phyloP scores from a whole-genome alignment of 225 moss, liverwort and hornwort species.

The Anthoceros angustus region DNA sequence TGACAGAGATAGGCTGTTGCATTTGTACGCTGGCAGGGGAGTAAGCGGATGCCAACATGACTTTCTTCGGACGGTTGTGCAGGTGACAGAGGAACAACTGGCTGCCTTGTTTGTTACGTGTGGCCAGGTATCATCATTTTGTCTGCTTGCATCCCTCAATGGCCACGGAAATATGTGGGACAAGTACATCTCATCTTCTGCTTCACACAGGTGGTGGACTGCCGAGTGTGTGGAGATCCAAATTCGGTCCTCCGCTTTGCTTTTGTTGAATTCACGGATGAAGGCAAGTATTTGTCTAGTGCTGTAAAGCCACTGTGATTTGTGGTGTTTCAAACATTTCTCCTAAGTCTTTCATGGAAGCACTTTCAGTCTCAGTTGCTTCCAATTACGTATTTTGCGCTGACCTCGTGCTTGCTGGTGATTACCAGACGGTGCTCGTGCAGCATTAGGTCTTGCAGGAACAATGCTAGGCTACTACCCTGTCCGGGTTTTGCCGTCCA shows the following conservation, averaged over 20 bases:
- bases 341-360: too few species aligned
- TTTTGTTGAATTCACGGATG: slow-evolving; percentile 94
- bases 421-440: slow-evolving; percentile 55
- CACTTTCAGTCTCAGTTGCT: too few species aligned
- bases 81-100: slow-evolving; percentile 96
- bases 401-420: background rate
- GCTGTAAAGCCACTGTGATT: background rate
- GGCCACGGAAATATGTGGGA: background rate
- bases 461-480: slow-evolving; percentile 93
- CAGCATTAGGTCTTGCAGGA: slow-evolving; percentile 73
- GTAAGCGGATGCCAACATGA: background rate
- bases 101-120: slow-evolving; percentile 92
- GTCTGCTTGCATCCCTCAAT: background rate
- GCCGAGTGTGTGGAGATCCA: slow-evolving; percentile 94
- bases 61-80: slow-evolving; percentile 7
- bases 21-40: too few species aligned
- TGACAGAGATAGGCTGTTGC: too few species aligned
- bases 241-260: slow-evolving; percentile 96
- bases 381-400: background rate
- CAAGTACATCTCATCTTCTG: background rate
- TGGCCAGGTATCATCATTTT: slow-evolving; percentile 45
- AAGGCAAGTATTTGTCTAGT: slow-evolving; percentile 27
- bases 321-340: too few species aligned
- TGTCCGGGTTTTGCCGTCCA: slow-evolving; percentile 85
- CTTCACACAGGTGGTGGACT: slow-evolving; percentile 68